These are phyloP conservation scores for Citrullus amarus DNA, from an alignment of 306 rosid genomes.

Conservation along the genomic window DNA sequence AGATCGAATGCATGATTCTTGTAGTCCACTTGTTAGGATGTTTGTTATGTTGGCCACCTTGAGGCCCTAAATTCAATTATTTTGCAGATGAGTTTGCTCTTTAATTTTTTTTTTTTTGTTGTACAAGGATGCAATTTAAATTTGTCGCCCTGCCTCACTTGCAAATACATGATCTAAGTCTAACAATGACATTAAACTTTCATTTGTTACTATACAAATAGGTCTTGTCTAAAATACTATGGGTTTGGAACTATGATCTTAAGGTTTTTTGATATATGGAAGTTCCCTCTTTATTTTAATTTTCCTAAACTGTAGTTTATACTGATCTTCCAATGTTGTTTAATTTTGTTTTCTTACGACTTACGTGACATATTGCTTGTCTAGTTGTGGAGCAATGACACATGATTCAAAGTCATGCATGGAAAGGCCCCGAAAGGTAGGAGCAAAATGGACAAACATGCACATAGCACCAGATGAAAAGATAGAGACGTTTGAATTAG, in stretches of 20 bases:
- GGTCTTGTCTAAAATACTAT: neutral
- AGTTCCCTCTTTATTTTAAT: neutral
- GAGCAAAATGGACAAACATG: conserved; percentile 51
- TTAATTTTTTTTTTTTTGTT: neutral
- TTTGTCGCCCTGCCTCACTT: neutral
- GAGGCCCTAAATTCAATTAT: neutral
- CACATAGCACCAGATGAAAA: conserved; percentile 69
- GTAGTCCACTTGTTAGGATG: neutral
- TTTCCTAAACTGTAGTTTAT: neutral
- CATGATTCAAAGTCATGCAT: conserved; percentile 34
- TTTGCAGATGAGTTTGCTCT: neutral
- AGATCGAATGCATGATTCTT: neutral
- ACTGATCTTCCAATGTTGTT: neutral
- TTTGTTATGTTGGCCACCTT: neutral
- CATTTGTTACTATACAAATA: neutral
- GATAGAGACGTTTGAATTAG: conserved; percentile 45
- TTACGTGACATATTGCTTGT: neutral
- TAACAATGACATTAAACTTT: neutral
- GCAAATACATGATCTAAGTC: neutral
- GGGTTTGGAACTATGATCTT: neutral
- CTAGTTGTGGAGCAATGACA: conserved; percentile 53
- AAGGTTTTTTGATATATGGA: neutral
- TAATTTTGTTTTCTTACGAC: neutral
- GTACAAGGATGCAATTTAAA: neutral
- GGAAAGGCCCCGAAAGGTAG: conserved; percentile 43